Evolutionary conservation across 805 yeast species (phyloP).

Genomic region (Spathaspora arborariae): DNA sequence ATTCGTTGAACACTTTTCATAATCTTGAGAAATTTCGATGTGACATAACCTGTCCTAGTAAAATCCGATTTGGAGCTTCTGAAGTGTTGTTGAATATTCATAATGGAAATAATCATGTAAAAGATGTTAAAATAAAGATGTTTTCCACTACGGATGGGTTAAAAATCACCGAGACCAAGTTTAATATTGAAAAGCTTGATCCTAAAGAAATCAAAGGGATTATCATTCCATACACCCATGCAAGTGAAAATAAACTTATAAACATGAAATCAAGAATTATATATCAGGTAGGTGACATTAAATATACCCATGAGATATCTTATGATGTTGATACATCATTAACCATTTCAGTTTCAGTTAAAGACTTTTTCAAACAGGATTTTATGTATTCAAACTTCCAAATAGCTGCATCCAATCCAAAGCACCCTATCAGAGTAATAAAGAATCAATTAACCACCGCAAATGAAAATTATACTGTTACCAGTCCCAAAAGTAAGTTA

Average conservation of each 20-base stretch:
- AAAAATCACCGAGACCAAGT: constrained; percentile 5
- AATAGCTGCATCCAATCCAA: constrained; percentile 52
- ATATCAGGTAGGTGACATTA: constrained; percentile 17
- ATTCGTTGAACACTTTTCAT: constrained; percentile 13
- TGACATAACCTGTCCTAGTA: constrained; percentile 21
- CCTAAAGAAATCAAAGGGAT: constrained; percentile 16
- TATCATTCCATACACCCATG: constrained; percentile 28
- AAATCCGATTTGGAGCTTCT: constrained; percentile 26
- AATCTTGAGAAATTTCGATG: constrained; percentile 21
- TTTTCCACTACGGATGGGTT: constrained; percentile 17
- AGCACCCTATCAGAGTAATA: constrained; percentile 51
- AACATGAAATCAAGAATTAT: constrained; percentile 17
- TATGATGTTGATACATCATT: constrained; percentile 50
- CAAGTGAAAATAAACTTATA: constrained; percentile 24
- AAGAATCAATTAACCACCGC: constrained; percentile 36
- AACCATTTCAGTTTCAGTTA: constrained; percentile 70
- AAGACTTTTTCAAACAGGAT: constrained; percentile 63
- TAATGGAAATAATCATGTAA: constrained; percentile 28
- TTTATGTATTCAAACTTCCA: constrained; percentile 64
- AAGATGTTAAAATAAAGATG: constrained; percentile 19
- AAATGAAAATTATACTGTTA: constrained; percentile 22
- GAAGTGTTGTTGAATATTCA: constrained; percentile 21
- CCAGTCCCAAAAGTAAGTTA: constrained; percentile 15
- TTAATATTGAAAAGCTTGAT: constrained; percentile 6
- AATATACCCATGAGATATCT: constrained; percentile 18